Evolutionary conservation across 2,329 filamentous ascomycete genomes (phyloP).

Genomic region (Alternaria postmessia): DNA sequence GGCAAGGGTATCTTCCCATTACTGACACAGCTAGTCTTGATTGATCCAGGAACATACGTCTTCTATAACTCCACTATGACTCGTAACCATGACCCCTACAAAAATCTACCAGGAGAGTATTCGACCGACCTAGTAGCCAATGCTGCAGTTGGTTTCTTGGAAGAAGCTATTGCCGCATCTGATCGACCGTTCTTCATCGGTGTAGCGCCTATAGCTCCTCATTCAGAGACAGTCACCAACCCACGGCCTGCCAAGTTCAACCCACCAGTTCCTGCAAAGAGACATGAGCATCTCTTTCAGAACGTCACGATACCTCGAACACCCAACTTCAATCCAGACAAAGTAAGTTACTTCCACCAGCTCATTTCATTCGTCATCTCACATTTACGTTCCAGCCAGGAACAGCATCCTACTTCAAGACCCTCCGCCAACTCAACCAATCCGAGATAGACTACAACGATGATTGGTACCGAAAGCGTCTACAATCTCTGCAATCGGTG

Average conservation of each 20-base stretch:
- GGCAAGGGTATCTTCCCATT: too few relatives aligned
- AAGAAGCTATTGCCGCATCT: constrained; percentile 62
- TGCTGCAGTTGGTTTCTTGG: constrained; percentile 67
- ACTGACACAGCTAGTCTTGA: constrained; percentile 45
- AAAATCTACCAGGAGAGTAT: constrained; percentile 64
- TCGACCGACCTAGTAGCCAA: constrained; percentile 67
- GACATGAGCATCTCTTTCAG: constrained; percentile 70
- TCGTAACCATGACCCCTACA: constrained; percentile 64
- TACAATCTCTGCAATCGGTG: constrained; percentile 62
- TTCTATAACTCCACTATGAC: constrained; percentile 73
- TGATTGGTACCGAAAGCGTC: constrained; percentile 59
- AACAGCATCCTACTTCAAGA: constrained; percentile 33
- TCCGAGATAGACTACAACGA: constrained; percentile 61
- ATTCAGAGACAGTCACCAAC: constrained; percentile 49
- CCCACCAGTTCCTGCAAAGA: constrained; percentile 66
- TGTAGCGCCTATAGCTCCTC: constrained; percentile 72
- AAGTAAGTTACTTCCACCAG: constrained; percentile 19
- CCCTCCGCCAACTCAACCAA: constrained; percentile 52
- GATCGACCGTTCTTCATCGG: constrained; percentile 72
- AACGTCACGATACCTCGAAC: constrained; percentile 68
- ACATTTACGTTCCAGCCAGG: constrained; percentile 12
- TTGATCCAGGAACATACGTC: constrained; percentile 73
- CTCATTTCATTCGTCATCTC: background rate
- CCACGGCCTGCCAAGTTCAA: constrained; percentile 45
- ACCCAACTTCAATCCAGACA: constrained; percentile 71